phyloP scores from a whole-genome alignment of 164 flowering plant genomes.

The Vitis cinerea region DNA sequence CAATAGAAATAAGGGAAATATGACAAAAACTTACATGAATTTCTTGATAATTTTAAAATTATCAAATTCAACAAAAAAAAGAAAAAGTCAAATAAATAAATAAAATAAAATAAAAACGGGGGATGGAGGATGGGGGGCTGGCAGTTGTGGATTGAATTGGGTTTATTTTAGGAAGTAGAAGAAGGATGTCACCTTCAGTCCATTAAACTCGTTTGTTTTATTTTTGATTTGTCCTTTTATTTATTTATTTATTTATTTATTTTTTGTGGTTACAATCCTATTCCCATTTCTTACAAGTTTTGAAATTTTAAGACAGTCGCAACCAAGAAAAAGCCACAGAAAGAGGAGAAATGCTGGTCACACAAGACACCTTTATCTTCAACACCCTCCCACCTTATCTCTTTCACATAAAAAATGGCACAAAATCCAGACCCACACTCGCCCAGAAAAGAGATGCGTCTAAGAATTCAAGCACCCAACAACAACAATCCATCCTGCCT shows the following conservation, averaged over 20 bases:
- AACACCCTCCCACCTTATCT: conserved; percentile 17
- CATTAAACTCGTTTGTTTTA: no score
- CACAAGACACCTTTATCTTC: conserved; percentile 26
- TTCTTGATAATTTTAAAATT: no score
- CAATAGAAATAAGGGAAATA: no score
- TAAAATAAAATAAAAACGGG: no score
- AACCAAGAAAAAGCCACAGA: not conserved
- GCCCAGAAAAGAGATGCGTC: conserved; percentile 35
- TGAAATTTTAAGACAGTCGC: not conserved
- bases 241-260: not conserved
- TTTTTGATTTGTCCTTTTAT: not conserved
- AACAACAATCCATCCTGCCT: conserved; percentile 21
- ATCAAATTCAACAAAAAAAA: no score
- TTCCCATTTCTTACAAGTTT: not conserved
- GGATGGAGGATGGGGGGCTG: no score
- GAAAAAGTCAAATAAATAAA: no score
- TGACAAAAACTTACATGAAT: no score
- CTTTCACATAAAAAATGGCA: conserved; percentile 18
- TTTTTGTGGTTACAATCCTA: not conserved
- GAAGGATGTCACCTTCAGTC: no score
- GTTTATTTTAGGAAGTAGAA: no score
- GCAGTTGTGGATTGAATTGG: no score
- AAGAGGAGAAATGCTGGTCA: conserved; percentile 30
- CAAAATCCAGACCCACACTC: conserved; percentile 16
- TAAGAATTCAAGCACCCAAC: conserved; percentile 22